Conservation (phyloP, 192 early-diverging fungal genomes). For the Allomyces javanicus region DNA sequence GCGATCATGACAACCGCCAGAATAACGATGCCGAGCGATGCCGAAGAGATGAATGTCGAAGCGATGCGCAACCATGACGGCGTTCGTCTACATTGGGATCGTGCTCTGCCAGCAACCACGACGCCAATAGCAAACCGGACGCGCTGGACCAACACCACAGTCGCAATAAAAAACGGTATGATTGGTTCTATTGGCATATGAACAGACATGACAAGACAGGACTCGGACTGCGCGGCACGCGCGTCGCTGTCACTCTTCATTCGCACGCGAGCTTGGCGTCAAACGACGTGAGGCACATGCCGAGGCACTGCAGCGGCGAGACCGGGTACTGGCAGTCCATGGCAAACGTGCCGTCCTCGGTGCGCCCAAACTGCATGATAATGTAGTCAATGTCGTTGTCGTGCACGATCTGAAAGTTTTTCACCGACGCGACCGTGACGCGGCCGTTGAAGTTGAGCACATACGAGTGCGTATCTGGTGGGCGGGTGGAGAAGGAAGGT, state of each 20-base stretch:
- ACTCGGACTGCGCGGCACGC: too few relatives aligned
- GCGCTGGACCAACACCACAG: too few relatives aligned
- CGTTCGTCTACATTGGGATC: too few relatives aligned
- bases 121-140: too few relatives aligned
- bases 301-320: slow-evolving; percentile 69
- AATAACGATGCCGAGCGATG: too few relatives aligned
- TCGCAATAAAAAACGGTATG: too few relatives aligned
- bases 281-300: slow-evolving; percentile 72
- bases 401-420: slow-evolving; percentile 93
- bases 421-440: slow-evolving; percentile 73
- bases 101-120: too few relatives aligned
- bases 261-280: slow-evolving; percentile 83
- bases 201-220: too few relatives aligned
- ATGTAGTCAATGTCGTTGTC: slow-evolving; percentile 83
- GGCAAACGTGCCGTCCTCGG: slow-evolving; percentile 51
- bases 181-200: too few relatives aligned
- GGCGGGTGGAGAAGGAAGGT: background rate
- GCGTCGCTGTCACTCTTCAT: slow-evolving; percentile 14
- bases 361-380: slow-evolving; percentile 82
- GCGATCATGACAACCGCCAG: too few relatives aligned
- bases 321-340: slow-evolving; percentile 86
- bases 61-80: too few relatives aligned
- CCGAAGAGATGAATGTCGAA: too few relatives aligned
- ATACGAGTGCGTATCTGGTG: slow-evolving; percentile 61
- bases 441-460: slow-evolving; percentile 86